Conservation (phyloP, 257 asterid genomes). For the Lavandula angustifolia region DNA sequence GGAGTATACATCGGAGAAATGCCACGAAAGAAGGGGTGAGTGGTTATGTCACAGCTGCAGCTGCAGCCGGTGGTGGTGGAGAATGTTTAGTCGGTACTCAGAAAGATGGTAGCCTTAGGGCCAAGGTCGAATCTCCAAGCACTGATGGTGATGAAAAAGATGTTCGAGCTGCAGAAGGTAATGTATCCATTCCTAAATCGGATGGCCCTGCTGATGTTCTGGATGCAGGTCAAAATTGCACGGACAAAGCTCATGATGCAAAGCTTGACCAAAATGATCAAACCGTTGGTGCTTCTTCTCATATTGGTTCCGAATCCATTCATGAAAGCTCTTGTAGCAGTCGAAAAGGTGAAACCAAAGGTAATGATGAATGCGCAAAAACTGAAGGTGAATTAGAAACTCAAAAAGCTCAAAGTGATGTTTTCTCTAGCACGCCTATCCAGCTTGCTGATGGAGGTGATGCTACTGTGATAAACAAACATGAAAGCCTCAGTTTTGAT, state of each 20-base stretch:
- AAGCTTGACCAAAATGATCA: constrained; percentile 28
- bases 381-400: constrained; percentile 34
- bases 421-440: constrained; percentile 28
- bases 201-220: constrained; percentile 36
- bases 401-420: constrained; percentile 27
- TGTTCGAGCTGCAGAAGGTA: constrained; percentile 31
- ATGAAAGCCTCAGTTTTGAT: constrained; percentile 21
- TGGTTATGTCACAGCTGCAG: background rate
- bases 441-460: constrained; percentile 32
- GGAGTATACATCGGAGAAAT: constrained; percentile 49
- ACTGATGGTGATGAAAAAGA: constrained; percentile 26
- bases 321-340: constrained; percentile 32
- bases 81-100: constrained; percentile 19
- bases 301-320: constrained; percentile 35
- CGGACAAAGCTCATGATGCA: constrained; percentile 28
- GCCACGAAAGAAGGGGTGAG: constrained; percentile 31
- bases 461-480: constrained; percentile 30
- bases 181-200: constrained; percentile 29
- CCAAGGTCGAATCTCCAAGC: constrained; percentile 9
- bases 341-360: constrained; percentile 45
- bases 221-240: constrained; percentile 23
- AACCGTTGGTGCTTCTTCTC: constrained; percentile 22
- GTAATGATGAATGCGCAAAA: constrained; percentile 32
- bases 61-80: constrained; percentile 20
- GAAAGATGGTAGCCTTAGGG: constrained; percentile 18